These are phyloP conservation scores for Nicotiana noctiflora DNA, from an alignment of 257 asterid genomes.

Conservation along the genomic window DNA sequence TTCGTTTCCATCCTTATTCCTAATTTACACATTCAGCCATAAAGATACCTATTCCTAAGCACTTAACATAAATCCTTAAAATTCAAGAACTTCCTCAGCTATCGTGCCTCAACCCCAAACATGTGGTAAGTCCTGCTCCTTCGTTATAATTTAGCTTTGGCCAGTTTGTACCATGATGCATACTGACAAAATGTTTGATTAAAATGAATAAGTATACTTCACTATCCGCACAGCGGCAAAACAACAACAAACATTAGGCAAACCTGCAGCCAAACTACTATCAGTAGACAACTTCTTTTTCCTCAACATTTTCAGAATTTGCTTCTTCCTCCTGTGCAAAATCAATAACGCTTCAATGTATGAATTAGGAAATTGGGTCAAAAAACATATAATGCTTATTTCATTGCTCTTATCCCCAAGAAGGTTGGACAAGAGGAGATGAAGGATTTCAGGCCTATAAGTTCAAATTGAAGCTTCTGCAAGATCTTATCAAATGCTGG, in stretches of 20 bases:
- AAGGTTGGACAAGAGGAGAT: too few relatives aligned
- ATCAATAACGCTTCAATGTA: not conserved
- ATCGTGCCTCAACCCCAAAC: not conserved
- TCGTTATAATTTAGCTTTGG: not conserved
- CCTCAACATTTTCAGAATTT: slow-evolving; percentile 27
- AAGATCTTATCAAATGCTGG: too few relatives aligned
- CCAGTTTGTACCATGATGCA: not conserved
- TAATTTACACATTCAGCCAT: not conserved
- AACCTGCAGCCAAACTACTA: not conserved
- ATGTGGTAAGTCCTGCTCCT: too few relatives aligned
- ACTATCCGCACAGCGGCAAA: not conserved
- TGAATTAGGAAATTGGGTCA: not conserved
- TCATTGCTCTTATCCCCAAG: too few relatives aligned
- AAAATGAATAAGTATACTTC: not conserved
- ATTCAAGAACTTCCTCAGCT: not conserved
- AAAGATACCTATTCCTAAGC: not conserved
- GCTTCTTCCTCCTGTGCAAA: slow-evolving; percentile 37
- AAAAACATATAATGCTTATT: not conserved
- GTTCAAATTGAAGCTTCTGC: too few relatives aligned
- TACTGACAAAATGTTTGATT: not conserved
- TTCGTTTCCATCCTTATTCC: not conserved
- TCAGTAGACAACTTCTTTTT: slow-evolving; percentile 15
- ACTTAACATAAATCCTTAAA: not conserved
- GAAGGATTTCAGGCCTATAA: too few relatives aligned
- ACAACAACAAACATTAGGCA: not conserved